Conservation (phyloP, 768 basidiomycete species). For the Sistotremastrum niveocremeum region DNA sequence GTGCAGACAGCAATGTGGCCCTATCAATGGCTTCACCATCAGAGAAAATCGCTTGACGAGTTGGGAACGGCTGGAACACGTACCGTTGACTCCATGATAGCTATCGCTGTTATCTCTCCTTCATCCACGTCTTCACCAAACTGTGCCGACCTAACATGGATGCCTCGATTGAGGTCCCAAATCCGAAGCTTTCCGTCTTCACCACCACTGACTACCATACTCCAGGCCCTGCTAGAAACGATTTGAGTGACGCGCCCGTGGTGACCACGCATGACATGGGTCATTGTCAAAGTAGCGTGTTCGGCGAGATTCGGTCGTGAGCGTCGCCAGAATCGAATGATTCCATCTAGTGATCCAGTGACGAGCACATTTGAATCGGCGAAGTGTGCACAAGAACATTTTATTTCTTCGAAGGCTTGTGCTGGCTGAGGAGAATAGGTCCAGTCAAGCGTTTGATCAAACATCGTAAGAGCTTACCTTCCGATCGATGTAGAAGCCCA, state of each 20-base stretch:
- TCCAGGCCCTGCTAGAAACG: constrained; percentile 70
- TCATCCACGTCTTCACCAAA: constrained; percentile 29
- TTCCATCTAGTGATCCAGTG: constrained; percentile 70
- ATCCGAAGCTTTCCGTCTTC: constrained; percentile 75
- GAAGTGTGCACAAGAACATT: constrained; percentile 63
- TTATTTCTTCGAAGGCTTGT: constrained; percentile 65
- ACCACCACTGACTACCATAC: constrained; percentile 69
- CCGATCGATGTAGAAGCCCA: constrained; percentile 50
- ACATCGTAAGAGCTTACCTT: constrained; percentile 27
- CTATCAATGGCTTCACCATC: constrained; percentile 23
- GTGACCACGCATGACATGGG: constrained; percentile 74
- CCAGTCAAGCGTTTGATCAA: background rate
- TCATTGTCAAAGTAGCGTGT: constrained; percentile 25
- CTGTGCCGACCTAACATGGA: constrained; percentile 72
- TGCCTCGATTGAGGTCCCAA: constrained; percentile 81
- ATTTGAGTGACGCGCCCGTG: constrained; percentile 53
- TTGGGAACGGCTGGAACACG: constrained; percentile 14
- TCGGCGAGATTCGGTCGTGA: constrained; percentile 21
- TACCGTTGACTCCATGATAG: constrained; percentile 82
- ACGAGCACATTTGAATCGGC: constrained; percentile 61
- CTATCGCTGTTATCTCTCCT: constrained; percentile 26
- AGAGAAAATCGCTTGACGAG: background rate
- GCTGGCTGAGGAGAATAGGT: constrained; percentile 32
- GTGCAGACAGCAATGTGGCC: constrained; percentile 86
- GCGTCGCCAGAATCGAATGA: constrained; percentile 73